Evolutionary conservation across 805 yeast genomes (phyloP), one percentile per base, ranked within the genome.

Genomic region (Spathaspora boniae): DNA sequence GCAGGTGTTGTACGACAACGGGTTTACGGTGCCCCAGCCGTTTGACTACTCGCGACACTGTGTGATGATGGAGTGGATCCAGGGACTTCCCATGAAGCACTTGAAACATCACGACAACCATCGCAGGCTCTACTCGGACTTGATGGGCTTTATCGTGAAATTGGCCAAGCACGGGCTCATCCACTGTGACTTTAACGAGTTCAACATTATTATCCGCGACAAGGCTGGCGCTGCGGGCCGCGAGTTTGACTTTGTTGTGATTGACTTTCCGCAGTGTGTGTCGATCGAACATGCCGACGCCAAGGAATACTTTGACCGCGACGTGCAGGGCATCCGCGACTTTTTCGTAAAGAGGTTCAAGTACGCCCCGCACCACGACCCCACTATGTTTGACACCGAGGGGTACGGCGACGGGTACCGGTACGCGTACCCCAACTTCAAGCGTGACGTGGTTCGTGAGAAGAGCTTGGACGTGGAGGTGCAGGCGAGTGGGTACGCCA

Each of bases 201-300:
- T 93, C 61, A 93, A 93, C 58, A 87, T 93, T 47, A 86, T 93
- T 75, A 80, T 87, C 20, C 70, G 84, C 26, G 83, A 83, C 43
- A 69, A 75, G 21, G 76, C 74, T 29, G 74, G 70, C 14, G 62
- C 64, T 12, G 67, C 56, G 26, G 53, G 69, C 14, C 64, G 62
- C 38, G 86, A 80, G 37, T 62, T 65, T 28, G 93, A 86, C 33
- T 86, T 88, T 50, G 82, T 89, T 15, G 96, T 93, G 18, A 91
- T 93, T 51, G 99, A 93, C 70, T 93, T 93, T 70, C 99, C 99
- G 3, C 99, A 93, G 62, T 91, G 97, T 77, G 84, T 93, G 12
- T 86, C 96, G 16, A 85, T 86, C 30, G 89, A 84, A 46, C 99
- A 93, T 54, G 71, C 68, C 3, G 96, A 93, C 56, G 97, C 98